Evolutionary conservation across 2,329 filamentous ascomycete genomes (phyloP).

Genomic region (Taxawa tesnikishii): DNA sequence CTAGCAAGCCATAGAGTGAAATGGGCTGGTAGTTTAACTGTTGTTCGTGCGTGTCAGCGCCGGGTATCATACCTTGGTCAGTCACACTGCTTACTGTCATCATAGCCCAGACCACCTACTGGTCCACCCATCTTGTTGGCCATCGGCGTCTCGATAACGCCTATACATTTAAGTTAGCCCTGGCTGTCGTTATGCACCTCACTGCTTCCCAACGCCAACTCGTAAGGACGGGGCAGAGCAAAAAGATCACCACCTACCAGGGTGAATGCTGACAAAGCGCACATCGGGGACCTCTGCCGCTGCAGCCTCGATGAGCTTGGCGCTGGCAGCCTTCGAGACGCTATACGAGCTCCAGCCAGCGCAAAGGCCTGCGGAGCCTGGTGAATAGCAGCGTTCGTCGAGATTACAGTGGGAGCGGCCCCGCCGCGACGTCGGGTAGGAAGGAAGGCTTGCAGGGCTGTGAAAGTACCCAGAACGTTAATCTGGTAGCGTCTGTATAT

Average conservation of each 20-base stretch:
- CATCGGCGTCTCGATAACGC: not conserved
- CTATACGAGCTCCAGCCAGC: not conserved
- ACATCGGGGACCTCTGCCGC: not conserved
- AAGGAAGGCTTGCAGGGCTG: not conserved
- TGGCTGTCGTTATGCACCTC: too few relatives aligned
- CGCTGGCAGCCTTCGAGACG: not conserved
- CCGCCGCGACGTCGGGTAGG: not conserved
- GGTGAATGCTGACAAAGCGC: not conserved
- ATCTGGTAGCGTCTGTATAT: too few relatives aligned
- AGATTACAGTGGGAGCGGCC: not conserved
- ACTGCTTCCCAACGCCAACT: too few relatives aligned
- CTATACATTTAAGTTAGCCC: too few relatives aligned
- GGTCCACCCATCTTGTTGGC: not conserved
- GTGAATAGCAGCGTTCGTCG: not conserved
- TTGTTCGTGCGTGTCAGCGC: not conserved
- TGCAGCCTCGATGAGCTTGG: not conserved
- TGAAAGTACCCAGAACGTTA: not conserved
- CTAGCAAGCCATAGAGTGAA: not conserved
- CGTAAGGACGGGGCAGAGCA: too few relatives aligned
- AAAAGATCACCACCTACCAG: too few relatives aligned
- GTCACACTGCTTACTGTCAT: not conserved
- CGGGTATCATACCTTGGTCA: not conserved
- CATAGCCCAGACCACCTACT: not conserved
- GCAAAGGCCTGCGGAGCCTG: not conserved
- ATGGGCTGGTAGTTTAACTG: not conserved